Evolutionary conservation across 2,329 filamentous ascomycete species (phyloP).

Genomic region (Talaromyces sp.): DNA sequence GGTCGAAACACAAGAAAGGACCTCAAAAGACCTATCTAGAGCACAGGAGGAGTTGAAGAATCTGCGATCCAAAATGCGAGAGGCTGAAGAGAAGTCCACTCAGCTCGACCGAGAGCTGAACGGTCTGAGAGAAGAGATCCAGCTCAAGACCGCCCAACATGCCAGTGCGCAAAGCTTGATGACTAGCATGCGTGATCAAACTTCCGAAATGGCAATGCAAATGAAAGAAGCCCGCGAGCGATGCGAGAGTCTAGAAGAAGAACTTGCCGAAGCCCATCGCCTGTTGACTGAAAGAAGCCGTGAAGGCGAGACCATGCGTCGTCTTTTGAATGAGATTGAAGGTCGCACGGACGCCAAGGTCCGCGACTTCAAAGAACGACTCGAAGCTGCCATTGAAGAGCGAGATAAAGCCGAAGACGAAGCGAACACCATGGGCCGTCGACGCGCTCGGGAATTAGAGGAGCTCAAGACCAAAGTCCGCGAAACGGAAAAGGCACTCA

Average conservation of each 20-base stretch:
- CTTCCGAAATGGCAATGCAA: conserved; percentile 81
- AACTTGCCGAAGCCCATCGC: conserved; percentile 82
- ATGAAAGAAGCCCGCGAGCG: conserved; percentile 84
- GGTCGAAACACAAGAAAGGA: conserved; percentile 69
- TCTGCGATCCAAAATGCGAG: conserved; percentile 59
- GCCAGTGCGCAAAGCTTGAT: conserved; percentile 80
- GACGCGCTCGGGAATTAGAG: conserved; percentile 78
- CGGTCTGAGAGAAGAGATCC: conserved; percentile 71
- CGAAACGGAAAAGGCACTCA: conserved; percentile 76
- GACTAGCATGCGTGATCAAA: conserved; percentile 90
- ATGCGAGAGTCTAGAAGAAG: conserved; percentile 85
- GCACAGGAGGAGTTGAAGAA: conserved; percentile 68
- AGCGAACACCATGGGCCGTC: conserved; percentile 71
- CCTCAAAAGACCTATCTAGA: conserved; percentile 66
- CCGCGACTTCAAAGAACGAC: conserved; percentile 81
- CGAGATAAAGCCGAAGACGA: conserved; percentile 91
- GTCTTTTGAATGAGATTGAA: conserved; percentile 82
- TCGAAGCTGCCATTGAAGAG: conserved; percentile 91
- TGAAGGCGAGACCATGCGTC: conserved; percentile 92
- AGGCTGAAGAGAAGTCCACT: conserved; percentile 71
- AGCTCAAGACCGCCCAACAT: conserved; percentile 83
- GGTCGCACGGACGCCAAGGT: conserved; percentile 76
- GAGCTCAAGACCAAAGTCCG: conserved; percentile 76
- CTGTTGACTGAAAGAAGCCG: conserved; percentile 83
- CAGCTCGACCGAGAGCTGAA: conserved; percentile 68